A percentile compares a stretch with the other conserved stretches of the same genome.
Evolutionary conservation across 306 rosid genomes (phyloP).

Genomic region (Nissolia schottii): DNA sequence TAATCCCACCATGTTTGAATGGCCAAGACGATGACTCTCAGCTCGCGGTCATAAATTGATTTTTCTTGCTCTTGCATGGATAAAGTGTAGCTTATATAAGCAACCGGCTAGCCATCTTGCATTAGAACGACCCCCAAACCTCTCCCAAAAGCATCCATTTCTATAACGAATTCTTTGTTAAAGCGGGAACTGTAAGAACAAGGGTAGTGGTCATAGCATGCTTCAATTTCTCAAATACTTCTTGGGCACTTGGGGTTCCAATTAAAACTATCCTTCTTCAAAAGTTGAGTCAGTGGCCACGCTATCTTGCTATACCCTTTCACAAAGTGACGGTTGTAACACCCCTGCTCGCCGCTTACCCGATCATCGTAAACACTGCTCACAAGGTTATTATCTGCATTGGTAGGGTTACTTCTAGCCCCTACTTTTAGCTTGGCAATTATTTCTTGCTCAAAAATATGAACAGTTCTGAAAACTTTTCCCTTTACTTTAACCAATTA

Average conservation of each 20-base stretch:
- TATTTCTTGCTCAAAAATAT: too few relatives aligned
- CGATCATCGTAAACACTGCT: too few relatives aligned
- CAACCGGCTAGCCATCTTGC: not conserved
- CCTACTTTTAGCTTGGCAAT: too few relatives aligned
- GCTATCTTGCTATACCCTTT: not conserved
- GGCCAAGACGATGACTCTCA: not conserved
- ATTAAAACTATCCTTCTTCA: not conserved
- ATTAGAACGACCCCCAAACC: not conserved
- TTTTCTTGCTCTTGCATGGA: rapidly evolving
- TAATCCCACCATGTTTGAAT: not conserved
- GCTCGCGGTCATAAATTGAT: not conserved
- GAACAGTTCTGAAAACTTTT: too few relatives aligned
- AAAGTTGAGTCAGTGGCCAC: not conserved
- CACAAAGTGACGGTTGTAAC: too few relatives aligned
- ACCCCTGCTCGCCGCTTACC: too few relatives aligned
- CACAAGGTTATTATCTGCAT: too few relatives aligned
- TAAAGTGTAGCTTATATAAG: not conserved
- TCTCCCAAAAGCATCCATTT: not conserved
- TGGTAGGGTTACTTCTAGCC: too few relatives aligned
- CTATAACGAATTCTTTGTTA: not conserved
- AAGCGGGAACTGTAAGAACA: not conserved
- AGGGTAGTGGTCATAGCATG: too few relatives aligned
- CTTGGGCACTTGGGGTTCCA: not conserved
- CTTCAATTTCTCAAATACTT: not conserved
- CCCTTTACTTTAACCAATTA: too few relatives aligned